Evolutionary conservation across 2,329 filamentous ascomycete species (phyloP).

Genomic region (Pseudogymnoascus sp.): DNA sequence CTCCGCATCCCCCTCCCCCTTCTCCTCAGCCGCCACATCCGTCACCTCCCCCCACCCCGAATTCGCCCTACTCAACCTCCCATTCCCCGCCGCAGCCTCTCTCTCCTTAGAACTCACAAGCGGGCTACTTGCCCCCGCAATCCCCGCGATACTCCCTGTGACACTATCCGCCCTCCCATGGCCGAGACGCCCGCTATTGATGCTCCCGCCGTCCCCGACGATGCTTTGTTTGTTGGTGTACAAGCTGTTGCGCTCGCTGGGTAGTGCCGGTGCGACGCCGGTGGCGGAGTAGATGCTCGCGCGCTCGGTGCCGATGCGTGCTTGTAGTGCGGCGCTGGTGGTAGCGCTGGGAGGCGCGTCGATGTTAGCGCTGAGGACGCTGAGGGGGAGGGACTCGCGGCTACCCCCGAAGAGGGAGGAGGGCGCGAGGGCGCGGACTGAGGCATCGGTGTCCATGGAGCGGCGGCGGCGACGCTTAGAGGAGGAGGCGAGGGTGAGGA

Average conservation of each 20-base stretch:
- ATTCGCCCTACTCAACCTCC: slow-evolving; percentile 11
- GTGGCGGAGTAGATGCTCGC: slow-evolving; percentile 74
- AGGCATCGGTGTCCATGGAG: slow-evolving; percentile 79
- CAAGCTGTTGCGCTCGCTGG: slow-evolving; percentile 72
- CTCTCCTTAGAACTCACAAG: slow-evolving; percentile 40
- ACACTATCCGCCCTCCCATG: slow-evolving; percentile 78
- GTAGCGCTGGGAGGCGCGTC: slow-evolving; percentile 42
- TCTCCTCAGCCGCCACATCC: slow-evolving; percentile 9
- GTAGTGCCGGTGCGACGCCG: slow-evolving; percentile 54
- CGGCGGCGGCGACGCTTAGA: slow-evolving; percentile 68
- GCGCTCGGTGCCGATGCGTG: slow-evolving; percentile 48
- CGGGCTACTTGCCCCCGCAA: slow-evolving; percentile 45
- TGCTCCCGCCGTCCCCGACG: slow-evolving; percentile 60
- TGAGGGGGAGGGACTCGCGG: slow-evolving; percentile 69
- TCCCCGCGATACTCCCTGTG: slow-evolving; percentile 60
- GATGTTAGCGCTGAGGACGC: slow-evolving; percentile 64
- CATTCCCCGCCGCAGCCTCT: slow-evolving; percentile 2
- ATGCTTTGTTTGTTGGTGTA: slow-evolving; percentile 52
- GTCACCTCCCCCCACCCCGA: slow-evolving; percentile 7
- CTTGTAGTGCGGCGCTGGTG: slow-evolving; percentile 46
- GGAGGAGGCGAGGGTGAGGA: slow-evolving; percentile 74
- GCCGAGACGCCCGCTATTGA: slow-evolving; percentile 67
- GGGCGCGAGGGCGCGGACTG: slow-evolving; percentile 73
- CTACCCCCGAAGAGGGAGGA: slow-evolving; percentile 76
- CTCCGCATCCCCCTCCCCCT: slow-evolving; percentile 13